Evolutionary conservation across 352 stramenopile genomes (phyloP), one percentile per base, ranked within the genome.

Genomic region (Globisporangium abappressorium): DNA sequence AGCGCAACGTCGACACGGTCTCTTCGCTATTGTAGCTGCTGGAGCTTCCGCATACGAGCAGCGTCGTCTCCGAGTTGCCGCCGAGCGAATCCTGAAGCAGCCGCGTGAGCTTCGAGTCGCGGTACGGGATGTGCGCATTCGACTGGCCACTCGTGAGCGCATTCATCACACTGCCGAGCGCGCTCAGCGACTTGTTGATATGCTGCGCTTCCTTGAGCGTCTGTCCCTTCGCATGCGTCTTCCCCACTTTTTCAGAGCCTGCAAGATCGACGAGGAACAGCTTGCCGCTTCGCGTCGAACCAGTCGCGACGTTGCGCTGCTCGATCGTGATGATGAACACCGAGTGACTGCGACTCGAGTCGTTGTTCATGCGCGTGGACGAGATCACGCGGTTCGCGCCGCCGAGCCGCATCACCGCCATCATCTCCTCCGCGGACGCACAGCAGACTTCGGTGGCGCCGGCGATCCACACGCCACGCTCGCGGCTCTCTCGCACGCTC

Each of bases 251-350:
- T 62, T 94, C 87, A 0, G 84, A 93, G 5, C 87, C 85, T 5
- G 87, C 87, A 24, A 94, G 73, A 70, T 94, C 87, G 28, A 94
- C 87, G 9, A 93, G 67, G 41, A 97, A 96, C n/a, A 98, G 96
- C 79, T 99, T 99, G 56, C 87, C 90, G 51, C 73, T 87, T 54
- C 86, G 89, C 41, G 87, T 86, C 0, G 85, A 85, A 7, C 80
- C 79, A 7, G 82, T 91, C n/a, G 73, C 53, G 2, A 79, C 77
- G 41, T 91, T 85, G 33, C 76, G 73, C 65, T 94, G 94, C 76
- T 99, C 95, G 58, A 99, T 89, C 15, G 97, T 97, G 71, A 99
- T 97, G 68, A 93, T 98, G 64, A 99, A 99, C 24, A 99, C 94
- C 18, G 90, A 97, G 81, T 99, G 97, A 58, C 85, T 97, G 28